Conservation (phyloP, 176 grass and related monocot genomes). For the Leersia perrieri region DNA sequence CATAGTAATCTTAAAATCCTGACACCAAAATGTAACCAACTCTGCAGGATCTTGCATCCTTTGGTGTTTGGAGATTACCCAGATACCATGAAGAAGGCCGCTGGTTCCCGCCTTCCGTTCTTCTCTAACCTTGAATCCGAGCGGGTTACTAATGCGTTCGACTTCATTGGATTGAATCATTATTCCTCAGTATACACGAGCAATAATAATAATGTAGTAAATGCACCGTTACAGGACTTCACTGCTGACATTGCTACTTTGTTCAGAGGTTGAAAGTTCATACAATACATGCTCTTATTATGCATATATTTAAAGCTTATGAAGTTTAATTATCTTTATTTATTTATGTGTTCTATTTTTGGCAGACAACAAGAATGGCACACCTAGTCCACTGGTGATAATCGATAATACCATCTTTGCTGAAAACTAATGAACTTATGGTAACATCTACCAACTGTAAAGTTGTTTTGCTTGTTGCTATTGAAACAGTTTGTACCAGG, state of each 20-base stretch:
- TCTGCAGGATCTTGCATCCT: conserved; percentile 50
- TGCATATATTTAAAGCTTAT: background rate
- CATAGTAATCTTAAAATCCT: background rate
- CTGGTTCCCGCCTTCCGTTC: conserved; percentile 34
- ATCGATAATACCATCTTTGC: background rate
- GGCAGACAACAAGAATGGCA: background rate
- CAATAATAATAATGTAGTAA: conserved; percentile 21
- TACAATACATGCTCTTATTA: background rate
- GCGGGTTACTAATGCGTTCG: conserved; percentile 34
- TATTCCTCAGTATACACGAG: conserved; percentile 38
- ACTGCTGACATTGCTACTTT: background rate
- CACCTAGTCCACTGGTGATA: background rate
- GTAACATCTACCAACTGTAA: background rate
- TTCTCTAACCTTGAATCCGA: conserved; percentile 44
- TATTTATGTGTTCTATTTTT: background rate
- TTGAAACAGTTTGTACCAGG: background rate
- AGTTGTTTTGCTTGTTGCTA: background rate
- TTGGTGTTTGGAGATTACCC: conserved; percentile 53
- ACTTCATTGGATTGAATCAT: conserved; percentile 65
- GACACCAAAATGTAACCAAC: background rate
- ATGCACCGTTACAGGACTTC: conserved; percentile 11
- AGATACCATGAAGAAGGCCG: conserved; percentile 42
- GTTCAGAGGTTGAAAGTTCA: background rate
- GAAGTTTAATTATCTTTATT: background rate
- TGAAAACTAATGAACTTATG: background rate